Percentiles rank a stretch among this genome's conserved stretches.
These are phyloP conservation scores for Podospora appendiculata DNA, from an alignment of 495 filamentous ascomycete genomes.

Conservation along the genomic window DNA sequence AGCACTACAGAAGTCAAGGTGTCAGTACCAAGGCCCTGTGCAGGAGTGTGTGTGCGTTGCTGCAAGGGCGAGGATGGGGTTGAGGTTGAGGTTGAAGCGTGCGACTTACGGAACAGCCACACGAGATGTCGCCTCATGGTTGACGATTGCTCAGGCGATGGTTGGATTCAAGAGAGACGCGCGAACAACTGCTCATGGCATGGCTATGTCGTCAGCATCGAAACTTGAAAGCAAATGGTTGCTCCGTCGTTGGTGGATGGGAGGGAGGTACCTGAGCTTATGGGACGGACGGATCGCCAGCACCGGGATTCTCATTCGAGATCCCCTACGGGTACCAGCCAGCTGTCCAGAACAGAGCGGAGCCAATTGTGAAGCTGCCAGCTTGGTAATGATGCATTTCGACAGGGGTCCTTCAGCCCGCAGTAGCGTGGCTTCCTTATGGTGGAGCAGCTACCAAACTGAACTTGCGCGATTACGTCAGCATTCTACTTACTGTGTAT, in stretches of 20 bases:
- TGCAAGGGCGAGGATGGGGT: no score
- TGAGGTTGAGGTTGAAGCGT: background rate
- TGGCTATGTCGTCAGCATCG: slow-evolving; percentile 3
- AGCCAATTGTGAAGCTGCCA: background rate
- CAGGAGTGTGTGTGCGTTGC: no score
- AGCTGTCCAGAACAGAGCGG: slow-evolving; percentile 7
- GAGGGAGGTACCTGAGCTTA: no score
- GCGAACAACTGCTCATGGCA: slow-evolving; percentile 11
- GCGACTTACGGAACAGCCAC: slow-evolving; percentile 34
- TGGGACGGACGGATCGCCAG: background rate
- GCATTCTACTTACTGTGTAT: no score
- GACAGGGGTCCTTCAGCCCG: background rate
- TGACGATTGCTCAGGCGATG: background rate
- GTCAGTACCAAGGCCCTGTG: no score
- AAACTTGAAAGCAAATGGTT: background rate
- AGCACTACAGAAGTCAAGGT: slow-evolving; percentile 28
- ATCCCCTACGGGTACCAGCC: background rate
- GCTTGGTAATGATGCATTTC: slow-evolving; percentile 1
- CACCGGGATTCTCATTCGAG: background rate
- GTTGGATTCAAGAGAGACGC: slow-evolving; percentile 10
- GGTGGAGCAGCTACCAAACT: no score
- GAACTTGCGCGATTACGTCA: no score
- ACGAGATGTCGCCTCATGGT: slow-evolving; percentile 34
- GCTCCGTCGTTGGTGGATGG: no score
- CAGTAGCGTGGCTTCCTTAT: no score